Evolutionary conservation across 495 filamentous ascomycete genomes (phyloP).

Genomic region (Aspergillus nanangensis): DNA sequence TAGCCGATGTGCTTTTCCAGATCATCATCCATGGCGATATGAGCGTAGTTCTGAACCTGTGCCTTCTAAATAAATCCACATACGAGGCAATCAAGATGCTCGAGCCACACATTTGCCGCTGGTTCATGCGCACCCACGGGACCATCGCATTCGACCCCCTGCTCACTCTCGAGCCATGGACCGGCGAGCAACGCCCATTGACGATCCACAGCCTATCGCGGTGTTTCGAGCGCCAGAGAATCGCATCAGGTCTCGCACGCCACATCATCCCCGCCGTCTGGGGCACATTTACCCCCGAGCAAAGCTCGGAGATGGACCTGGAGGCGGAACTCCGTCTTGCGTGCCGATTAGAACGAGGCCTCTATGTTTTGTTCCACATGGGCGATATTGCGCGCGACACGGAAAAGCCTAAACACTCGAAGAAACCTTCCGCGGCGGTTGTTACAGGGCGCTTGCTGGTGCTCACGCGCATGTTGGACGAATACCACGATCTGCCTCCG

Average conservation of each 20-base stretch:
- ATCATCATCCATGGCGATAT: slow-evolving; percentile 25
- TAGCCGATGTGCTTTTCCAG: slow-evolving; percentile 28
- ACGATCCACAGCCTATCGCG: slow-evolving; percentile 19
- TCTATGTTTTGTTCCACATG: slow-evolving; percentile 29
- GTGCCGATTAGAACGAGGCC: slow-evolving; percentile 20
- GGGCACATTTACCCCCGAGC: slow-evolving; percentile 23
- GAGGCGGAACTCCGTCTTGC: slow-evolving; percentile 22
- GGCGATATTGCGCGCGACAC: slow-evolving; percentile 21
- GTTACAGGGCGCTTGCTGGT: slow-evolving; percentile 12
- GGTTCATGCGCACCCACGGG: slow-evolving; percentile 22
- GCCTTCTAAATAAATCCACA: slow-evolving; percentile 23
- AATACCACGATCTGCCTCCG: slow-evolving; percentile 16
- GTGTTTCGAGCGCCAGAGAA: slow-evolving; percentile 19
- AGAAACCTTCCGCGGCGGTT: slow-evolving; percentile 5
- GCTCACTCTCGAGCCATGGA: slow-evolving; percentile 19
- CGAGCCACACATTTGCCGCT: slow-evolving; percentile 22
- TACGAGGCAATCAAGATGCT: slow-evolving; percentile 22
- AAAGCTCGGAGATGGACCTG: slow-evolving; percentile 19
- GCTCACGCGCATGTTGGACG: slow-evolving; percentile 15
- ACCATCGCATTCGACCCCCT: slow-evolving; percentile 19
- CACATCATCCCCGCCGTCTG: slow-evolving; percentile 25
- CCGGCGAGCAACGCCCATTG: slow-evolving; percentile 14
- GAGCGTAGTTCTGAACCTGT: slow-evolving; percentile 15
- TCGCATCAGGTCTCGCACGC: slow-evolving; percentile 15
- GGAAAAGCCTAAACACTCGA: slow-evolving; percentile 6